Conservation (phyloP, 2,329 filamentous ascomycete species). For the Aspergillus carbonarius region DNA sequence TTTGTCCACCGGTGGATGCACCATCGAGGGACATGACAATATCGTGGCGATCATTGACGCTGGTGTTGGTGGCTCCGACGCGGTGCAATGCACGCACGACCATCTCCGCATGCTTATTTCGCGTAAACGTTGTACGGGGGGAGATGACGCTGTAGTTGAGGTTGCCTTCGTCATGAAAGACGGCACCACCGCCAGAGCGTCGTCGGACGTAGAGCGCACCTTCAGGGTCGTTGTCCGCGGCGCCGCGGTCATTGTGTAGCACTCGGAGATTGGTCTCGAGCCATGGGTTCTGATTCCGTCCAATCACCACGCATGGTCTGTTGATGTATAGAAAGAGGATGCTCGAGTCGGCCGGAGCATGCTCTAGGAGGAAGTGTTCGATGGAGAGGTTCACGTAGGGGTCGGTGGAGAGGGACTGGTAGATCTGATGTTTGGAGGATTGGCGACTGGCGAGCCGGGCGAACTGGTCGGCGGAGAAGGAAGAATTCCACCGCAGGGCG, state of each 20-base stretch:
- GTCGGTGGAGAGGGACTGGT: conserved; percentile 67
- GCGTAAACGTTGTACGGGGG: conserved; percentile 72
- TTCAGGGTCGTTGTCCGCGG: conserved; percentile 14
- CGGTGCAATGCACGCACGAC: conserved; percentile 74
- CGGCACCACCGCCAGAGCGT: conserved; percentile 83
- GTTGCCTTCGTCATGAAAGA: conserved; percentile 92
- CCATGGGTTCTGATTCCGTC: conserved; percentile 98
- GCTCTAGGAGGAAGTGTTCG: conserved; percentile 83
- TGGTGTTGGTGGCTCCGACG: conserved; percentile 51
- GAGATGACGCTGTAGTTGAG: conserved; percentile 93
- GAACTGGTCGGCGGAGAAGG: conserved; percentile 31
- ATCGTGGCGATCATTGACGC: conserved; percentile 88
- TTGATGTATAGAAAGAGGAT: conserved; percentile 89
- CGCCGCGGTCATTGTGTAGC: conserved; percentile 48
- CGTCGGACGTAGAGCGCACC: conserved; percentile 70
- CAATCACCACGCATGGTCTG: conserved; percentile 81
- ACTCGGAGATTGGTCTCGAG: conserved; percentile 75
- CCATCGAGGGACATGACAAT: conserved; percentile 69
- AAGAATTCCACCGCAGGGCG: conserved; percentile 30
- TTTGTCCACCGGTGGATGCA: not conserved
- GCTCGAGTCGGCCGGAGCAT: conserved; percentile 68
- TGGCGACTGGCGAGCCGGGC: conserved; percentile 35
- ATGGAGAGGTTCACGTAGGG: conserved; percentile 91
- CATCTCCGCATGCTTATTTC: conserved; percentile 88
- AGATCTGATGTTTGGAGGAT: conserved; percentile 59